phyloP scores from a whole-genome alignment of 2,329 filamentous ascomycete genomes.

The Neofusicoccum laricinum region DNA sequence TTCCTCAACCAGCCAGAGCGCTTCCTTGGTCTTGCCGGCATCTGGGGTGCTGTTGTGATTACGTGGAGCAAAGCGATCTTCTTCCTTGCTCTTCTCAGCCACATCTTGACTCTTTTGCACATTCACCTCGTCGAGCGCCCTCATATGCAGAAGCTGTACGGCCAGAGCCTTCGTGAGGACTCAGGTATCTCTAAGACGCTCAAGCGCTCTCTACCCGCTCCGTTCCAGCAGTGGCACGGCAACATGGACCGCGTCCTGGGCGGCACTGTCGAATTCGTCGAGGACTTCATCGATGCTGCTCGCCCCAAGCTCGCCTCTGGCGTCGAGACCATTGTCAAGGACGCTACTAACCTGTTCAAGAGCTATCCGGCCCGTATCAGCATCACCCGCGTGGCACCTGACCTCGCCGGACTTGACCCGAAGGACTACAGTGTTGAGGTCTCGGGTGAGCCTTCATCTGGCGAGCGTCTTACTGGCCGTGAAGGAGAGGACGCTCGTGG shows the following conservation, averaged over 20 bases:
- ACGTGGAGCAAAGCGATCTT: slow-evolving; percentile 87
- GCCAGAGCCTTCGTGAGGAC: slow-evolving; percentile 75
- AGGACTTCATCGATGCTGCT: slow-evolving; percentile 83
- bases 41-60: slow-evolving; percentile 93
- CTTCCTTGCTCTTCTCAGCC: slow-evolving; percentile 78
- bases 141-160: slow-evolving; percentile 98
- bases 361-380: slow-evolving; percentile 84
- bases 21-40: slow-evolving; percentile 86
- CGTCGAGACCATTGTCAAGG: slow-evolving; percentile 81
- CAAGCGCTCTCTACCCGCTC: slow-evolving; percentile 78
- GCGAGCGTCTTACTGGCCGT: slow-evolving; percentile 65
- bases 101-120: slow-evolving; percentile 80
- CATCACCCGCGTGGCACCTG: slow-evolving; percentile 73
- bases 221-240: slow-evolving; percentile 78
- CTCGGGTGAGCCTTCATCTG: slow-evolving; percentile 57
- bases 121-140: slow-evolving; percentile 92
- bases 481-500: slow-evolving; percentile 69
- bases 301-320: slow-evolving; percentile 82
- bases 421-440: slow-evolving; percentile 77
- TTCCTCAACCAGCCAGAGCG: slow-evolving; percentile 98
- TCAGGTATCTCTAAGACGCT: slow-evolving; percentile 91
- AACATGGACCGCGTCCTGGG: slow-evolving; percentile 85
- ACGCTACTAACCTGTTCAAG: slow-evolving; percentile 84
- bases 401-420: slow-evolving; percentile 74
- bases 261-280: slow-evolving; percentile 82